These are phyloP conservation scores for Lecanicillium sp. DNA, from an alignment of 2,329 filamentous ascomycete genomes.

Conservation along the genomic window DNA sequence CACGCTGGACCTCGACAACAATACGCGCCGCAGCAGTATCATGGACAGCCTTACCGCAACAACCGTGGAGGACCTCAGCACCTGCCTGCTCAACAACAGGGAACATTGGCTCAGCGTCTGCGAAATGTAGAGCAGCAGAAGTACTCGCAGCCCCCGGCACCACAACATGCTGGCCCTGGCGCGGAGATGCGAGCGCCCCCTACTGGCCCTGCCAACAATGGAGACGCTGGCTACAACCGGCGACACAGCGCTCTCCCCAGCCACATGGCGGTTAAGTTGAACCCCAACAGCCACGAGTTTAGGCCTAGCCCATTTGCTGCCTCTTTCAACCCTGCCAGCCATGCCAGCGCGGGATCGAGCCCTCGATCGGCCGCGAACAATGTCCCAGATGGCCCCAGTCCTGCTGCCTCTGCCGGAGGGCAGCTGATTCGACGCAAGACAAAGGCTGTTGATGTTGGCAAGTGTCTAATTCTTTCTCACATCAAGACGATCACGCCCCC, in stretches of 20 bases:
- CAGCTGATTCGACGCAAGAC: slow-evolving; percentile 64
- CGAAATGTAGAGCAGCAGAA: slow-evolving; percentile 45
- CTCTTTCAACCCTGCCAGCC: slow-evolving; percentile 67
- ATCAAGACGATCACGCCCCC: slow-evolving; percentile 47
- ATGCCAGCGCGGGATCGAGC: slow-evolving; percentile 62
- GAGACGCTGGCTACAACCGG: slow-evolving; percentile 45
- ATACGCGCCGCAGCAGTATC: slow-evolving; percentile 38
- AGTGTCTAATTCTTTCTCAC: slow-evolving; percentile 48
- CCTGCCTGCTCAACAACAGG: slow-evolving; percentile 32
- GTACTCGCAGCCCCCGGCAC: slow-evolving; percentile 32
- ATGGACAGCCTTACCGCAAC: slow-evolving; percentile 39
- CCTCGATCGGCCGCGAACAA: slow-evolving; percentile 56
- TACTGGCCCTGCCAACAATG: slow-evolving; percentile 59
- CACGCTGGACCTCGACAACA: slow-evolving; percentile 41
- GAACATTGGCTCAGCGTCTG: slow-evolving; percentile 42
- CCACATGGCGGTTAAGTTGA: slow-evolving; percentile 49
- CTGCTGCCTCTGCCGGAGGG: slow-evolving; percentile 22
- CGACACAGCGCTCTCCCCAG: slow-evolving; percentile 43
- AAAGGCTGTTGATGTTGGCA: slow-evolving; percentile 62
- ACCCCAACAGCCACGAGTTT: slow-evolving; percentile 69
- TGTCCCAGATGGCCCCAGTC: slow-evolving; percentile 22
- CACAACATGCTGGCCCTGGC: slow-evolving; percentile 43
- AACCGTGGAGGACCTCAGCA: slow-evolving; percentile 38
- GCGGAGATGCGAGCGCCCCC: slow-evolving; percentile 66
- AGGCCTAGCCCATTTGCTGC: slow-evolving; percentile 75